These are phyloP conservation scores for Hylodesmum podocarpum DNA, from an alignment of 306 rosid species.

Conservation along the genomic window DNA sequence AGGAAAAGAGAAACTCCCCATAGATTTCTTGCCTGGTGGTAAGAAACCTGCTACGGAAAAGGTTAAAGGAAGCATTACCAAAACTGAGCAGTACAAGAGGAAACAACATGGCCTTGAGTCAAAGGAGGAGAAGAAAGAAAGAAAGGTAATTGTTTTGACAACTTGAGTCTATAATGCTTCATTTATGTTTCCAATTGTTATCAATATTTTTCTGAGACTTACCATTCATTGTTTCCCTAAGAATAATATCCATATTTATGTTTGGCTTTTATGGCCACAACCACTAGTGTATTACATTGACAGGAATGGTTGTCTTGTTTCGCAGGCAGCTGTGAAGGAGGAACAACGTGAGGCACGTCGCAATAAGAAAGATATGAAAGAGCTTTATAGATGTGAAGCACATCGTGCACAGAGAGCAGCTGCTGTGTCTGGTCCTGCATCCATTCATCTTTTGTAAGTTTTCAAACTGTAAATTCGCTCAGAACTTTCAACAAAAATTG, in stretches of 20 bases:
- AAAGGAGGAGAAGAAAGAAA: conserved; percentile 84
- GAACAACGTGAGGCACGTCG: conserved; percentile 82
- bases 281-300: background rate
- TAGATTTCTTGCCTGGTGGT: conserved; percentile 67
- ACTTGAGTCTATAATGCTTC: conserved; percentile 3
- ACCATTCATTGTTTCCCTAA: background rate
- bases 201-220: background rate
- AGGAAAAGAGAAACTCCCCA: conserved; percentile 82
- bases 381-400: conserved; percentile 72
- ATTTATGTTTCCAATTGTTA: background rate
- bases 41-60: conserved; percentile 54
- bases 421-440: conserved; percentile 75
- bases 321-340: conserved; percentile 82
- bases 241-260: background rate
- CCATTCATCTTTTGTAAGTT: conserved; percentile 73
- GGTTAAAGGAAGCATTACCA: conserved; percentile 42
- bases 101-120: conserved; percentile 77
- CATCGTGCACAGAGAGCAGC: conserved; percentile 82
- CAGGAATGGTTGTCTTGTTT: background rate
- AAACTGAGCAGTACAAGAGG: conserved; percentile 58
- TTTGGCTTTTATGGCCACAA: background rate
- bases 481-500: background rate
- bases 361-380: conserved; percentile 75
- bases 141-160: conserved; percentile 58
- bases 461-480: background rate